These are phyloP conservation scores for Pythium folliculosum DNA, from an alignment of 352 stramenopile species.

Conservation along the genomic window DNA sequence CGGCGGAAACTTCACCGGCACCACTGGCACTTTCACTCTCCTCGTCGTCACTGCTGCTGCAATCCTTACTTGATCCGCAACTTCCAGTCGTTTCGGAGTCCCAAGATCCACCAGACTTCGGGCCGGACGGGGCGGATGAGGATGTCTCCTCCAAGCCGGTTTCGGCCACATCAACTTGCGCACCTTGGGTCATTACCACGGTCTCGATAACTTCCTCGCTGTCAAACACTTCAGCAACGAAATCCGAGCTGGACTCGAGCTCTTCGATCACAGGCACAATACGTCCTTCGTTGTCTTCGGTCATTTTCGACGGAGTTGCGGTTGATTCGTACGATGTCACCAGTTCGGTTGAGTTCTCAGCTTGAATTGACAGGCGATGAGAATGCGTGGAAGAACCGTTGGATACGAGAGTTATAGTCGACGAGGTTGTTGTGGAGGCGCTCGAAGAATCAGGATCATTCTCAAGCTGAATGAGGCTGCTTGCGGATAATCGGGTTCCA, in stretches of 20 bases:
- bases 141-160: neutral
- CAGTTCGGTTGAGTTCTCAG: constrained; percentile 8
- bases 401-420: constrained; percentile 11
- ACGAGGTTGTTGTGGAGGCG: constrained; percentile 12
- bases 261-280: constrained; percentile 29
- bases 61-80: constrained; percentile 6
- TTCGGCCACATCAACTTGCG: neutral
- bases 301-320: constrained; percentile 13
- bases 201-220: constrained; percentile 2
- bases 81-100: constrained; percentile 5
- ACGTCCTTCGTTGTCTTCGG: constrained; percentile 22
- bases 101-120: constrained; percentile 11
- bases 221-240: neutral
- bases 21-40: neutral
- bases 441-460: constrained; percentile 34
- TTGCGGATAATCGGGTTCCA: constrained; percentile 9
- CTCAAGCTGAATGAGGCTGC: constrained; percentile 35
- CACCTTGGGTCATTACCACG: neutral
- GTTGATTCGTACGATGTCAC: neutral
- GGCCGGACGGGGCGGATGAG: neutral
- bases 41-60: constrained; percentile 18
- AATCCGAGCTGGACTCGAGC: constrained; percentile 13
- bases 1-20: constrained; percentile 1
- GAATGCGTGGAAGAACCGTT: neutral
- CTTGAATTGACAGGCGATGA: constrained; percentile 11